Evolutionary conservation across 2,329 filamentous ascomycete genomes (phyloP).

Genomic region (Monosporascus sp.): DNA sequence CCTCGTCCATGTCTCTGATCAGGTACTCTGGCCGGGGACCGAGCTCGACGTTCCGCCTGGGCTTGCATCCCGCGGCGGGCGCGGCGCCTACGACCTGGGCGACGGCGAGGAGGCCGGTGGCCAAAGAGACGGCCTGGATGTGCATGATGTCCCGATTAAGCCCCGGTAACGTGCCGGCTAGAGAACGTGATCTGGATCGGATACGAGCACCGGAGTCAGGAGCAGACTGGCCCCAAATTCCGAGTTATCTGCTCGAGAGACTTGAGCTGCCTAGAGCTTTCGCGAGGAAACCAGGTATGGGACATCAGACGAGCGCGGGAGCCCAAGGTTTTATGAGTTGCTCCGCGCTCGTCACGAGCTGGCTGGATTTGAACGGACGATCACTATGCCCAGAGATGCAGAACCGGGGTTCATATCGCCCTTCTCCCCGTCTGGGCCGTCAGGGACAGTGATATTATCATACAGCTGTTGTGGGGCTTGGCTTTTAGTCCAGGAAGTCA

Average conservation of each 20-base stretch:
- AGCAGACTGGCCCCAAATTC: too few relatives aligned
- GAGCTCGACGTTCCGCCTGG: slow-evolving; percentile 44
- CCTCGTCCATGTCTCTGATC: slow-evolving; percentile 56
- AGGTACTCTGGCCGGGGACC: slow-evolving; percentile 63
- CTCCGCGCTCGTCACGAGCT: too few relatives aligned
- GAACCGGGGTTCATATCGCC: not conserved
- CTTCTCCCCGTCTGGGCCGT: not conserved
- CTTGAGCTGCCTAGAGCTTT: too few relatives aligned
- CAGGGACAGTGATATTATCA: not conserved
- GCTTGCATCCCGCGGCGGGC: slow-evolving; percentile 2
- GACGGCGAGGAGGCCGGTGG: slow-evolving; percentile 1
- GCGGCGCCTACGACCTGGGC: slow-evolving; percentile 6
- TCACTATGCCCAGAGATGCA: not conserved
- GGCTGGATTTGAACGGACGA: too few relatives aligned
- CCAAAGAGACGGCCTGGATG: not conserved
- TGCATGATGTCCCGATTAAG: not conserved
- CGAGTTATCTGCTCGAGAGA: too few relatives aligned
- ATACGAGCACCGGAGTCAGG: too few relatives aligned
- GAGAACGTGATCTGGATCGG: too few relatives aligned
- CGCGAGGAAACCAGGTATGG: too few relatives aligned
- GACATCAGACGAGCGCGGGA: not conserved
- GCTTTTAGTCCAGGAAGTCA: too few relatives aligned
- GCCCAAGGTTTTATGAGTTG: not conserved
- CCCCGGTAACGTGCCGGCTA: too few relatives aligned
- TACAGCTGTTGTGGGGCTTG: too few relatives aligned